Evolutionary conservation across 441 rosid species (phyloP), one percentile per base, ranked within the genome.

Genomic region (Corymbia calophylla): DNA sequence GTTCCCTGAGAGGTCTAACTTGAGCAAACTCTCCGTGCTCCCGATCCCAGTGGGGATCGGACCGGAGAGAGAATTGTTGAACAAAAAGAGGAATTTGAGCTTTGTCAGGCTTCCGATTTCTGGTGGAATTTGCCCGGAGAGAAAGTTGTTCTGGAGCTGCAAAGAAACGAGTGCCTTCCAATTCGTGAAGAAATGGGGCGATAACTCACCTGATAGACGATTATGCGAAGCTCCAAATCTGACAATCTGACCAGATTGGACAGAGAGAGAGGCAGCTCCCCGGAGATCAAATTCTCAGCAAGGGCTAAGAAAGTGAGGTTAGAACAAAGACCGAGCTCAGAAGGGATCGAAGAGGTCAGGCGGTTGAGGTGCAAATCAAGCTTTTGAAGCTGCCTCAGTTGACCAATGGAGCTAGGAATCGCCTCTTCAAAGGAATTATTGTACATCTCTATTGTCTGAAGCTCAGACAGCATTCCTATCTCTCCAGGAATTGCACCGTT

Each of bases 371-470:
- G 88, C 86, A 90, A 49, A 49, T 87, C n/a, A 7, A 89, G 89
- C 77, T 0, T 2, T 68, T 17, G 0, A 68, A 68, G 7, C 77
- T 68, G 0, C 21, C 44, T 31, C 44, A 32, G 8, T 31, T 9
- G 77, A 88, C 99, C 98, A 35, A 97, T 31, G 86, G 97, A 93
- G 89, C 95, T 86, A 23, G 98, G 96, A 89, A 96, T 93, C 15
- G 84, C 82, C 14, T 96, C 96, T 58, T 53, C 53, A 44, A 96
- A 91, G 4, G 91, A 91, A 92, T 95, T 56, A 0, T 56, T 1
- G 1, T 56, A 1, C 60, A 56, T 53, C 12, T 56, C 12, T 56
- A 56, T 0, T 0, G 0, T 56, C 60, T 21, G 27, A 55, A 55
- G 60, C 27, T 0, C 0, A 55, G 60, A 55, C 27, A 55, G 27